Percentiles rank a stretch among this genome's conserved stretches.
These are phyloP conservation scores for Fusarium sp. DNA, from an alignment of 2,329 filamentous ascomycete genomes.

Conservation along the genomic window DNA sequence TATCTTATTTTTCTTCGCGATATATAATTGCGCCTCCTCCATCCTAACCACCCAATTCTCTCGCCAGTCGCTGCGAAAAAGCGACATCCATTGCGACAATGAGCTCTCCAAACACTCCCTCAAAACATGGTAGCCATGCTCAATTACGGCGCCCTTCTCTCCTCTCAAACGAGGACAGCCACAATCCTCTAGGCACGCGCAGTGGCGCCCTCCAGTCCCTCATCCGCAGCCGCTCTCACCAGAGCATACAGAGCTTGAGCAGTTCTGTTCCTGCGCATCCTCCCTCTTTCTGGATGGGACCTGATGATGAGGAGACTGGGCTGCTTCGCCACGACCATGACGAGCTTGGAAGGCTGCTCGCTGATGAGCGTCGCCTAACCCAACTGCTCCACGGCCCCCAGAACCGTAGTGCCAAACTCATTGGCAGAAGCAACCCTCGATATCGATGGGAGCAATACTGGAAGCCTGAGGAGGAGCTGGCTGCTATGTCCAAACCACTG, in stretches of 20 bases:
- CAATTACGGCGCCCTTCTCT: conserved; percentile 48
- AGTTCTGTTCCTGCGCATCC: conserved; percentile 39
- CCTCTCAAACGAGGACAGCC: conserved; percentile 48
- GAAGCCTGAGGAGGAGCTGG: conserved; percentile 81
- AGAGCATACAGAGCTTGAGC: conserved; percentile 47
- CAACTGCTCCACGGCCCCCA: conserved; percentile 73
- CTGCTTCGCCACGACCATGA: conserved; percentile 52
- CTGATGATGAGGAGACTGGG: conserved; percentile 49
- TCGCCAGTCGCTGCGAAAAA: conserved; percentile 13
- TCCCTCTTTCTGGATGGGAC: conserved; percentile 38
- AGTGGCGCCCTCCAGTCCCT: conserved; percentile 52
- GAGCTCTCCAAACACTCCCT: conserved; percentile 47
- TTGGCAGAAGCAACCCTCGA: conserved; percentile 86
- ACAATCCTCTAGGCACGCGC: conserved; percentile 50
- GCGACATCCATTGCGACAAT: conserved; percentile 37
- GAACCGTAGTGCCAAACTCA: conserved; percentile 85
- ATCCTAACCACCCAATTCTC: neutral
- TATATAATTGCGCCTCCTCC: conserved; percentile 3
- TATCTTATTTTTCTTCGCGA: conserved; percentile 1
- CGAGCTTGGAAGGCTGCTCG: conserved; percentile 56
- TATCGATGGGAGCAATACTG: conserved; percentile 91
- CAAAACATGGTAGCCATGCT: conserved; percentile 31
- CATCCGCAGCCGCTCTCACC: conserved; percentile 52
- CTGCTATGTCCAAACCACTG: conserved; percentile 76
- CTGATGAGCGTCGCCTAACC: conserved; percentile 68